Evolutionary conservation across 2,329 filamentous ascomycete species (phyloP).

Genomic region (Aspergillus sp.): DNA sequence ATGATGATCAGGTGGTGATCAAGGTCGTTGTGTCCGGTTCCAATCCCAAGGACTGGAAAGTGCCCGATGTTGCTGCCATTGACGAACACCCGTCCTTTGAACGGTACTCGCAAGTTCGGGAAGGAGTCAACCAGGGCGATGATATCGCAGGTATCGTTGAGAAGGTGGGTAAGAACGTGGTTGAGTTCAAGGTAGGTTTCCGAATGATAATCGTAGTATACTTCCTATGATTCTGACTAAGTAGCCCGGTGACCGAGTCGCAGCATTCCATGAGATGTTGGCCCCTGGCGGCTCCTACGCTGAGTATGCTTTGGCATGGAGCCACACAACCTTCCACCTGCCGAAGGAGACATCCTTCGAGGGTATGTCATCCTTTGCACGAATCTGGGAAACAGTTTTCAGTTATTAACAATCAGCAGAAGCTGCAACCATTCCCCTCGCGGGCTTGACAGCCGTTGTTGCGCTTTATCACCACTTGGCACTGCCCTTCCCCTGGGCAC

Average conservation of each 20-base stretch:
- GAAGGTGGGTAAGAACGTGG: slow-evolving; percentile 44
- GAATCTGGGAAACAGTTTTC: no score
- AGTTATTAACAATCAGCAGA: slow-evolving; percentile 22
- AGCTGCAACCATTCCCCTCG: slow-evolving; percentile 49
- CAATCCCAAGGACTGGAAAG: slow-evolving; percentile 45
- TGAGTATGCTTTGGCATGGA: slow-evolving; percentile 47
- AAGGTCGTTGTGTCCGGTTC: slow-evolving; percentile 31
- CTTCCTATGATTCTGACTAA: not conserved
- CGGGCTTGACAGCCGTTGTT: slow-evolving; percentile 46
- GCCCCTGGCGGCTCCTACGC: slow-evolving; percentile 45
- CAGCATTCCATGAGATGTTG: slow-evolving; percentile 39
- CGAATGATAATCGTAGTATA: no score
- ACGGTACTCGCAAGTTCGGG: not conserved
- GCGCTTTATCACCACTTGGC: slow-evolving; percentile 41
- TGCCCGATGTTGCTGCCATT: slow-evolving; percentile 5
- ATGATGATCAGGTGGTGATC: slow-evolving; percentile 28
- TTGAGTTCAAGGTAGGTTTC: slow-evolving; percentile 40
- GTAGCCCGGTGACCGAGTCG: slow-evolving; percentile 45
- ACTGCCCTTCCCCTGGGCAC: slow-evolving; percentile 43
- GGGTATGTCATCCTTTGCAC: slow-evolving; percentile 22
- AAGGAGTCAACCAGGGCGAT: slow-evolving; percentile 38
- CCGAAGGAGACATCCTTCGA: slow-evolving; percentile 45
- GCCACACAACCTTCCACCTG: slow-evolving; percentile 48
- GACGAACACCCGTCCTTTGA: not conserved
- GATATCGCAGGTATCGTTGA: slow-evolving; percentile 47